phyloP scores from a whole-genome alignment of 116 monocot species.

The Papilionanthe hybrid region DNA sequence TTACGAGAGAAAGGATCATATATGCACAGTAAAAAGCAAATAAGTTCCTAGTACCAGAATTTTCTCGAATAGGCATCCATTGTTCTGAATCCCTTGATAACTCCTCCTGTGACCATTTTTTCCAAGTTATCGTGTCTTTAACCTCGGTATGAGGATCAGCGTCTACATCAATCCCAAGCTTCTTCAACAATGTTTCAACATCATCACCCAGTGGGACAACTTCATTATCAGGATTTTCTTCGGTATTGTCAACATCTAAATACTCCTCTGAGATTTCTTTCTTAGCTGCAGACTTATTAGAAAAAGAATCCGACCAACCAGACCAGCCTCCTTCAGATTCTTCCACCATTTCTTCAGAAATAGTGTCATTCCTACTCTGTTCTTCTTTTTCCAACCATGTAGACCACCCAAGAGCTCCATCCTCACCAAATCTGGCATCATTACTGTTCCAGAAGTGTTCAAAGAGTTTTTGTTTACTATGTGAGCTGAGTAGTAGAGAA shows the following conservation, averaged over 20 bases:
- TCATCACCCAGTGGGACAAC: constrained; percentile 39
- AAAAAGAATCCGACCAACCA: constrained; percentile 68
- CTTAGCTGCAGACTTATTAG: constrained; percentile 16
- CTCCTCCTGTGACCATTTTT: constrained; percentile 81
- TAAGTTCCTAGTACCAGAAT: constrained; percentile 42
- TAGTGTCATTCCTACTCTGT: constrained; percentile 32
- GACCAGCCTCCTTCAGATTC: constrained; percentile 89
- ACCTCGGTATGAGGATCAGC: constrained; percentile 70
- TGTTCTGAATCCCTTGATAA: constrained; percentile 61
- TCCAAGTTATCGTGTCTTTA: constrained; percentile 81
- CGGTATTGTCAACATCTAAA: constrained; percentile 26
- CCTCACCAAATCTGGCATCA: constrained; percentile 84
- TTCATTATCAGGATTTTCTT: constrained; percentile 43
- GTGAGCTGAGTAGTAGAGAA: constrained; percentile 54
- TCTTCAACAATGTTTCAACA: constrained; percentile 66
- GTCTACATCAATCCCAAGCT: constrained; percentile 75
- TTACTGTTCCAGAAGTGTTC: constrained; percentile 89
- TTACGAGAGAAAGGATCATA: neutral
- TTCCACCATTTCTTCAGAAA: constrained; percentile 33
- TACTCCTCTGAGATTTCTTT: constrained; percentile 18
- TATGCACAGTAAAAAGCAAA: constrained; percentile 9
- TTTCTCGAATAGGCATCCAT: constrained; percentile 86
- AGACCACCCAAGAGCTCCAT: constrained; percentile 81
- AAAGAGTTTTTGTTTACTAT: constrained; percentile 82
- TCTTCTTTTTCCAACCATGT: constrained; percentile 78